phyloP scores from a whole-genome alignment of 257 asterid genomes.

The Solanum lignicaule region DNA sequence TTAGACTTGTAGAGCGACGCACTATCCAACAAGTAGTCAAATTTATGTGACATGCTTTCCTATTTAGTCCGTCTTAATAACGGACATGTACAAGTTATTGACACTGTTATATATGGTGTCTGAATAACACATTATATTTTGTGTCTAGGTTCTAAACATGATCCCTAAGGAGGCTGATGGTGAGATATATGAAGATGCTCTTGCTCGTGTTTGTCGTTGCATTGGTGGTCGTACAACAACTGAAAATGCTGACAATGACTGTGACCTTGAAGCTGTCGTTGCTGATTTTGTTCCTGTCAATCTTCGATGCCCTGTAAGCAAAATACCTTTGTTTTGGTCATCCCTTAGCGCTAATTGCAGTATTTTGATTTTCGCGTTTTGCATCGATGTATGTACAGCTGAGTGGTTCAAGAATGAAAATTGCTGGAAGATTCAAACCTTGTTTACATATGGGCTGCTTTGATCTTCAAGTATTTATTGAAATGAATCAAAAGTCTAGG shows the following conservation, averaged over 20 bases:
- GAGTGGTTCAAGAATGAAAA: conserved; percentile 73
- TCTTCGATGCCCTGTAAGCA: conserved; percentile 77
- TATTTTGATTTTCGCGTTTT: neutral
- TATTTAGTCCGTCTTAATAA: neutral
- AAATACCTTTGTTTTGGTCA: neutral
- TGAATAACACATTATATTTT: neutral
- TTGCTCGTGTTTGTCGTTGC: conserved; percentile 27
- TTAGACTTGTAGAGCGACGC: conserved; percentile 61
- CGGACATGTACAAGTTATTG: neutral
- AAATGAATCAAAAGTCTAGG: conserved; percentile 65
- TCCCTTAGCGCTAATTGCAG: neutral
- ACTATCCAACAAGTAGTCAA: conserved; percentile 52
- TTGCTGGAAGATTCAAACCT: conserved; percentile 67
- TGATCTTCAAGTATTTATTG: conserved; percentile 73
- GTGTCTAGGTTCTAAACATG: conserved; percentile 41
- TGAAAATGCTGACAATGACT: conserved; percentile 46
- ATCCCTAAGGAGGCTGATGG: conserved; percentile 66
- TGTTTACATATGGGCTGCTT: conserved; percentile 80
- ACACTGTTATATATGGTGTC: neutral
- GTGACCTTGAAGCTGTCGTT: conserved; percentile 62
- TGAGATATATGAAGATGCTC: conserved; percentile 62
- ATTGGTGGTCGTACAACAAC: conserved; percentile 48
- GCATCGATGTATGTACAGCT: conserved; percentile 24
- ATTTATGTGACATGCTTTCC: neutral
- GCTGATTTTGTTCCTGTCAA: conserved; percentile 57